Evolutionary conservation across 352 stramenopile species (phyloP), one percentile per base, ranked within the genome.

Genomic region (Salisapilia sapeloensis): DNA sequence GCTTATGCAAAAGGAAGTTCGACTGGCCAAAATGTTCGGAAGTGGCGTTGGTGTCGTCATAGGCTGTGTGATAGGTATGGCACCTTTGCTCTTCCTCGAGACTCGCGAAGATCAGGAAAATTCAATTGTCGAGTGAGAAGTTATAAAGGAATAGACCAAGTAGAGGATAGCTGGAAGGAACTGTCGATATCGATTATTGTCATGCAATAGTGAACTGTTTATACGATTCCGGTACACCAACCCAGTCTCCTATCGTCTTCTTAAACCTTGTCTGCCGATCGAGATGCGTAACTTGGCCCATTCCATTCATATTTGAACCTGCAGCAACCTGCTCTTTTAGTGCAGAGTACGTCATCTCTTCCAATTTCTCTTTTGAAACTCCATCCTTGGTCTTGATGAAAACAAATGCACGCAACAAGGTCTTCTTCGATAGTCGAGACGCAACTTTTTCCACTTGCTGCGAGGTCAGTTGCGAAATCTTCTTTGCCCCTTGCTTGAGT

Each of bases 21-120:
- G 69, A n/a, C 38, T 75, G 21, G 67, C 65, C 11, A 82, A 86
- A 42, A 57, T 80, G 17, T 31, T 56, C 2, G 67, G 70, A 8
- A 79, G 61, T 36, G 66, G 52, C n/a, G 40, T 83, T 2, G 66
- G 74, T 13, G 57, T 86, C 11, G 77, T 63, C 21, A 69, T 84
- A 27, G 70, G 70, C 20, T 89, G 74, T 45, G 31, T 89, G 9
- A 34, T 89, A 11, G 70, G 70, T 23, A 85, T 89, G 74, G 32
- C 45, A 12, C 70, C 74, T 22, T 35, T 89, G 36, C 53, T 86
- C 1, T 89, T 85, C 35, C 48, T 89, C 26, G 52, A 82, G 37
- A 87, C 71, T 11, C 61, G 66, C 25, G 42, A 53, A 14, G 48
- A 56, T 29, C 33, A 45, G 18, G 35, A 13, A 33, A n/a, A n/a